Percentiles rank a stretch among this genome's conserved stretches.
These are phyloP conservation scores for Aspergillus niger DNA, from an alignment of 2,329 filamentous ascomycete genomes.

Conservation along the genomic window DNA sequence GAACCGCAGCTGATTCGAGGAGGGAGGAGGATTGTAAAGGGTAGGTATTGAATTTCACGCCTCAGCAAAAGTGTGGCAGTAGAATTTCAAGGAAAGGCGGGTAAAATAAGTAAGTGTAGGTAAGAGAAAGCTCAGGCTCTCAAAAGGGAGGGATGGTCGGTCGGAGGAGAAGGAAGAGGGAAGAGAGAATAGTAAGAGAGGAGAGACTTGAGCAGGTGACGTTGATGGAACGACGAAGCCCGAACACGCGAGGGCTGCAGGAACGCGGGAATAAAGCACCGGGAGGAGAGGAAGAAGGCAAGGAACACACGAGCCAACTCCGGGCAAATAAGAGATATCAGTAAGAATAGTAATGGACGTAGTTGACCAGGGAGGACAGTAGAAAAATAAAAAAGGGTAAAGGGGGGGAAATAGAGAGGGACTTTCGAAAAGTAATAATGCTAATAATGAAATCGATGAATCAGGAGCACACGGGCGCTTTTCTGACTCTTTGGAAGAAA, in stretches of 20 bases:
- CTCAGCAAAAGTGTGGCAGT: slow-evolving; percentile 20
- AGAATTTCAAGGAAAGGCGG: slow-evolving; percentile 19
- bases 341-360: slow-evolving; percentile 8
- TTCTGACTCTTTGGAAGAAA: slow-evolving; percentile 6
- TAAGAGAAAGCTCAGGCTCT: slow-evolving; percentile 10
- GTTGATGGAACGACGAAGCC: slow-evolving; percentile 37
- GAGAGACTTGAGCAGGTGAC: slow-evolving; percentile 30
- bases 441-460: slow-evolving; percentile 1
- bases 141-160: slow-evolving; percentile 19
- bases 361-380: background rate
- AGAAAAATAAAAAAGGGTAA: background rate
- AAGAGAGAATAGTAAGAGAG: slow-evolving; percentile 24
- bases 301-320: slow-evolving; percentile 21
- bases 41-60: slow-evolving; percentile 15
- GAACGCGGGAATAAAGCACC: slow-evolving; percentile 31
- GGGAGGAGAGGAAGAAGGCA: slow-evolving; percentile 23
- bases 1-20: slow-evolving; percentile 16
- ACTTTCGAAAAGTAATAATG: background rate
- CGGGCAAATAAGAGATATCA: slow-evolving; percentile 14
- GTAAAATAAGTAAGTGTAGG: slow-evolving; percentile 16
- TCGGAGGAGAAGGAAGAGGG: slow-evolving; percentile 19
- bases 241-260: slow-evolving; percentile 35
- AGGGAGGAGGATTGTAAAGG: background rate
- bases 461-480: slow-evolving; percentile 1
- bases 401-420: background rate